Base-by-base conservation (phyloP, 2,329 filamentous ascomycete species). In the Ceratocystis albifundus region DNA sequence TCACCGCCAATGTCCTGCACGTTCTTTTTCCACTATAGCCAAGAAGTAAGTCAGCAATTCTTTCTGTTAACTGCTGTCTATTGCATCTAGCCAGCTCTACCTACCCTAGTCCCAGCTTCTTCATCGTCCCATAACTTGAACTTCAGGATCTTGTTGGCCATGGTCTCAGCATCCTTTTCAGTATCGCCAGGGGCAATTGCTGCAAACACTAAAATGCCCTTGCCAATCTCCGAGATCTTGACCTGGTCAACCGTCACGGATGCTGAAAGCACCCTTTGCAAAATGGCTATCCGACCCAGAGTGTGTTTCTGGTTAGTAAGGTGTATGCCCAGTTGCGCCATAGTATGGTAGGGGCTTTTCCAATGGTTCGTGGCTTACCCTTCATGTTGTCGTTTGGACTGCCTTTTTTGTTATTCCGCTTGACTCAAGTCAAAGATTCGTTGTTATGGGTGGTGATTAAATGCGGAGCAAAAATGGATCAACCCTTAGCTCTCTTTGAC, bases 201-300 rank as follows among this genome's bases (percentile, higher is more conserved):
- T 25, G 93, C 93, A 74, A 99, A 88, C 41, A 97, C 90, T 5
- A 99, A 80, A 55, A 99, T 78, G 36, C 94, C 94, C 76, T 88
- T 89, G 68, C 90, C 90, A 72, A 99, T 97, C 2, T 88, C 89
- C 0, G 94, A 97, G 59, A 99, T 84, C 36, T 96, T 78, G 74
- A 96, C 82, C 73, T 90, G 88, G 74, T 99, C 92, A 64, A 99
- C 93, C 1, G 91, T 94, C 71, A 99, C 94, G 6, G 93, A 96
- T 68, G 93, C 93, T 55, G 92, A 97, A 68, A 96, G 85, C 64
- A 99, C 94, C 70, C 94, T 85, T 77, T 99, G 94, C 65, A 97
- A 79, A 68, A 99, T 89, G 65, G 91, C 94, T 96, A 73, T n/a
- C 4, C 17, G 3, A 6, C n/a, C 6, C 17, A 1, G 3, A 6